Conservation (phyloP, 177 flowering plant genomes). For the Vitis hybrid region DNA sequence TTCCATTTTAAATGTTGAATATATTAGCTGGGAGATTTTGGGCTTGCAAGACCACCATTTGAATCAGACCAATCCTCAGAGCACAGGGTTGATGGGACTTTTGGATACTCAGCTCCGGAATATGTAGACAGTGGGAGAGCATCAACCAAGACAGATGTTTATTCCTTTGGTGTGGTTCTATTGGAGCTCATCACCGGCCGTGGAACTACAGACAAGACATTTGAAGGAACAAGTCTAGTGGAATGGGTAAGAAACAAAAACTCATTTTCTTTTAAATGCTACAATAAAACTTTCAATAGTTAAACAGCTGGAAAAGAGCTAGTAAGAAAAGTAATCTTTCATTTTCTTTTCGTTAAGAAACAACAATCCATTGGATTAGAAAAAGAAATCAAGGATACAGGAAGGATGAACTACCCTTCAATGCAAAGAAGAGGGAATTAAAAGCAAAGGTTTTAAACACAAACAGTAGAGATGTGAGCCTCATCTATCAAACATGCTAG, state of each 20-base stretch:
- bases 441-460: too few relatives aligned
- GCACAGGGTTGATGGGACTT: constrained; percentile 7
- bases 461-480: too few relatives aligned
- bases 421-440: too few relatives aligned
- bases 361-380: too few relatives aligned
- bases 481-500: too few relatives aligned
- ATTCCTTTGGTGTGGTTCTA: constrained; percentile 32
- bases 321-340: too few relatives aligned
- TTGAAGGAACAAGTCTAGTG: constrained; percentile 18
- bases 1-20: neutral
- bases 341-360: too few relatives aligned
- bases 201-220: constrained; percentile 11
- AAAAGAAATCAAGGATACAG: too few relatives aligned
- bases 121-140: constrained; percentile 19
- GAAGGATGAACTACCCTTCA: too few relatives aligned
- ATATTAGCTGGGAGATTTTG: constrained; percentile 28
- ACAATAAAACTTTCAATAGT: neutral
- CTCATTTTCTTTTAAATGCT: too few relatives aligned
- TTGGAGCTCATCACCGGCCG: constrained; percentile 33
- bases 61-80: constrained; percentile 3
- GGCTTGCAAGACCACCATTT: constrained; percentile 19
- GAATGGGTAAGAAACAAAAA: constrained; percentile 27
- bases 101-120: constrained; percentile 30
- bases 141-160: constrained; percentile 30
- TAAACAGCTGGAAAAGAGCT: neutral